Evolutionary conservation across 2,329 filamentous ascomycete species (phyloP).

Genomic region (Bipolaris gigantea): DNA sequence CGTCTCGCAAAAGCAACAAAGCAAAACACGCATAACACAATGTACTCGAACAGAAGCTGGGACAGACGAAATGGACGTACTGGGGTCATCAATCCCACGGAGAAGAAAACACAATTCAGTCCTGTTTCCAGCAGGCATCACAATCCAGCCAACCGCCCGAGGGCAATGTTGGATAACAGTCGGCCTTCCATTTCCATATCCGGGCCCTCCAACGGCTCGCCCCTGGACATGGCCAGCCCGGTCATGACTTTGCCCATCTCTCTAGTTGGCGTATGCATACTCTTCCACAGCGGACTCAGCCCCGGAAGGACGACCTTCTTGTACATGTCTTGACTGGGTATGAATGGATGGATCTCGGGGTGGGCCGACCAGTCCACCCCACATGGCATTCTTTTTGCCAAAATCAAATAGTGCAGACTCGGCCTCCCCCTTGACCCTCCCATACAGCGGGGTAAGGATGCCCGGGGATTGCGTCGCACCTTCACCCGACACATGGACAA

Average conservation of each 20-base stretch:
- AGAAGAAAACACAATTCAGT: background rate
- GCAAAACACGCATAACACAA: constrained; percentile 49
- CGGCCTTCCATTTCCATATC: constrained; percentile 47
- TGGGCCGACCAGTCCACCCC: constrained; percentile 57
- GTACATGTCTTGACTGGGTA: constrained; percentile 32
- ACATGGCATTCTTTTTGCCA: constrained; percentile 48
- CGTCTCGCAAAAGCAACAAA: constrained; percentile 46
- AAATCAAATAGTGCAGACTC: constrained; percentile 63
- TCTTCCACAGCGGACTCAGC: constrained; percentile 35
- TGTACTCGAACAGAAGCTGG: too few relatives aligned
- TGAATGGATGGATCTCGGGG: constrained; percentile 45
- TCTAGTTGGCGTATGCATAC: constrained; percentile 50
- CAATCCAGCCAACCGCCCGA: constrained; percentile 46
- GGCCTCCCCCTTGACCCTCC: constrained; percentile 66
- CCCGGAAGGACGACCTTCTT: constrained; percentile 22
- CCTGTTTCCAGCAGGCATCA: constrained; percentile 1
- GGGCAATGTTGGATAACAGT: constrained; percentile 44
- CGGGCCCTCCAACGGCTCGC: constrained; percentile 43
- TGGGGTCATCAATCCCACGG: too few relatives aligned
- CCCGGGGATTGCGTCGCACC: constrained; percentile 63
- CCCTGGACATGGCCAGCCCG: constrained; percentile 54
- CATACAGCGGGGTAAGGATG: constrained; percentile 60
- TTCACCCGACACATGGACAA: constrained; percentile 70
- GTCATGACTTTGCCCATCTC: constrained; percentile 54
- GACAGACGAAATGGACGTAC: too few relatives aligned